A percentile compares a stretch with the other conserved stretches of the same genome.
Conservation (phyloP, 2,329 filamentous ascomycete genomes). For the Thielaviopsis musarum region DNA sequence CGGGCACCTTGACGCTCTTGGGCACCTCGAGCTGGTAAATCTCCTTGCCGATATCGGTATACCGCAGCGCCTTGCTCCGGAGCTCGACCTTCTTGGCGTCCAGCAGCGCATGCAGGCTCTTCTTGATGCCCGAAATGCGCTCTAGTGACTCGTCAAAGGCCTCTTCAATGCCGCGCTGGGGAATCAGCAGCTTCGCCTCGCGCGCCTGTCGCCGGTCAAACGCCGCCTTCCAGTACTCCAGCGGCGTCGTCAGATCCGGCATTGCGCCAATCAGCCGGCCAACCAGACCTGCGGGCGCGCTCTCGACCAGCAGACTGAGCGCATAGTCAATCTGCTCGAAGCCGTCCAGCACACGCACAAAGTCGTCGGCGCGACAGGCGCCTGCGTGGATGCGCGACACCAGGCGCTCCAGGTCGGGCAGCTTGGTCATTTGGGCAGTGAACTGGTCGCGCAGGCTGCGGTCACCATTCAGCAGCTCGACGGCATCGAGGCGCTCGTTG, state of each 20-base stretch:
- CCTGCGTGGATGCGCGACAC: conserved; percentile 91
- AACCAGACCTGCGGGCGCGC: conserved; percentile 66
- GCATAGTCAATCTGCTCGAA: conserved; percentile 98
- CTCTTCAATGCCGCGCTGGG: conserved; percentile 71
- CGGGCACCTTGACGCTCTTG: conserved; percentile 69
- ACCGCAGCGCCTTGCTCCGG: conserved; percentile 56
- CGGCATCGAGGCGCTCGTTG: conserved; percentile 84
- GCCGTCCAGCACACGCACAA: conserved; percentile 81
- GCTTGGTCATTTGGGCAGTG: conserved; percentile 69
- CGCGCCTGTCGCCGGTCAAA: conserved; percentile 72
- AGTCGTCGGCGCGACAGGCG: conserved; percentile 79
- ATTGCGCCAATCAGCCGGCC: conserved; percentile 69
- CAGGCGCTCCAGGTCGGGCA: conserved; percentile 85
- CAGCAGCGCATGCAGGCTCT: conserved; percentile 53
- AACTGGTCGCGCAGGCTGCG: conserved; percentile 69
- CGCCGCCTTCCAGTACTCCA: conserved; percentile 78
- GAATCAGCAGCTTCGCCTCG: conserved; percentile 67
- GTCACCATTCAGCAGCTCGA: conserved; percentile 82
- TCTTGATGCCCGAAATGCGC: conserved; percentile 57
- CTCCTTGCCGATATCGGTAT: conserved; percentile 82
- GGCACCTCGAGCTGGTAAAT: conserved; percentile 92
- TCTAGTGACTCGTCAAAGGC: conserved; percentile 80
- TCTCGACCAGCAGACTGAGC: conserved; percentile 58
- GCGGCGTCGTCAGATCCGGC: conserved; percentile 60
- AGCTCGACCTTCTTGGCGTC: conserved; percentile 55